A percentile compares a stretch with the other conserved stretches of the same genome.
Evolutionary conservation across 768 basidiomycete species (phyloP).

Genomic region (Trametes maxima): DNA sequence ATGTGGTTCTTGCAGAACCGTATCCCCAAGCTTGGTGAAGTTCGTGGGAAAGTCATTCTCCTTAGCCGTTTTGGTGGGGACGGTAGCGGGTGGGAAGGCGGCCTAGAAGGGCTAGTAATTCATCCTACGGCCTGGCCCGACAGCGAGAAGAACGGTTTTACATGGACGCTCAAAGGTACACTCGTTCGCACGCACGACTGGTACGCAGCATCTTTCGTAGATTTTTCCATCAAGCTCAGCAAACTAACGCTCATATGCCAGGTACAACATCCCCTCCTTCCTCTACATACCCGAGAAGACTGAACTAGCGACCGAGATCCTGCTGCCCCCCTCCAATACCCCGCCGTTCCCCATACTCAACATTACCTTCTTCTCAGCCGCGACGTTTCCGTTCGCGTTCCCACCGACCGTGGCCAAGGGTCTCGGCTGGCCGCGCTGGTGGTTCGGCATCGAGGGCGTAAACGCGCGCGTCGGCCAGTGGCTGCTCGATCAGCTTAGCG

Average conservation of each 20-base stretch:
- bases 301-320: slow-evolving; percentile 52
- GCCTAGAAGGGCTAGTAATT: slow-evolving; percentile 77
- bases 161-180: slow-evolving; percentile 74
- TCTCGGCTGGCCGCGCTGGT: slow-evolving; percentile 77
- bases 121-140: slow-evolving; percentile 88
- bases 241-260: slow-evolving; percentile 29
- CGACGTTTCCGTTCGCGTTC: slow-evolving; percentile 77
- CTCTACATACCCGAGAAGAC: slow-evolving; percentile 85
- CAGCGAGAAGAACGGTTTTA: slow-evolving; percentile 69
- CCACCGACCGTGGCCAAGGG: slow-evolving; percentile 80
- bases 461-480: slow-evolving; percentile 76
- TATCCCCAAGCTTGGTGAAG: slow-evolving; percentile 80
- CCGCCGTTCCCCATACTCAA: slow-evolving; percentile 52
- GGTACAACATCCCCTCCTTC: slow-evolving; percentile 83
- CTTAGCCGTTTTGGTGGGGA: slow-evolving; percentile 84
- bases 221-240: background rate
- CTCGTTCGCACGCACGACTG: slow-evolving; percentile 84
- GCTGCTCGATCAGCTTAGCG: slow-evolving; percentile 57
- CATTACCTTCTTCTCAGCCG: slow-evolving; percentile 82
- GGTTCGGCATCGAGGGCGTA: slow-evolving; percentile 84
- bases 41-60: slow-evolving; percentile 81
- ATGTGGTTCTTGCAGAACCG: slow-evolving; percentile 87
- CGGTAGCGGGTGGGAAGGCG: slow-evolving; percentile 68
- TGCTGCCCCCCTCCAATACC: slow-evolving; percentile 44
- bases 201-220: slow-evolving; percentile 40